These are phyloP conservation scores for Oxyria digyna DNA, from an alignment of 148 eudicot genomes.

Conservation along the genomic window DNA sequence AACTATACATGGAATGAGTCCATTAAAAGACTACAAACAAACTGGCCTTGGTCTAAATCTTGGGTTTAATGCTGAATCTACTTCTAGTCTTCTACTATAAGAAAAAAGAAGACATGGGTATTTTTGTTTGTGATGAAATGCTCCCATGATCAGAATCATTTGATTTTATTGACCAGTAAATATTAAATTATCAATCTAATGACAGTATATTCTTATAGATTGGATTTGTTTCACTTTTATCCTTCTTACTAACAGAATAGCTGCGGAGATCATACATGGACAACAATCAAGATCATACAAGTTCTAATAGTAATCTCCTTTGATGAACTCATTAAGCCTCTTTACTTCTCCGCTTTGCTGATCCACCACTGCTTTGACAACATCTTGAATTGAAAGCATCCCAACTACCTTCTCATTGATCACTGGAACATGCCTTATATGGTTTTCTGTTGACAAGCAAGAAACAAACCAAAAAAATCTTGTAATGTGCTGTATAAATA, in stretches of 20 bases:
- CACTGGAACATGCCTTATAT: constrained; percentile 76
- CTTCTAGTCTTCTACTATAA: too few species aligned
- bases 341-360: constrained; percentile 73
- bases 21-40: too few species aligned
- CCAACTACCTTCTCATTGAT: constrained; percentile 74
- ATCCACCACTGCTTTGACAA: constrained; percentile 68
- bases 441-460: constrained; percentile 42
- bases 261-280: background rate
- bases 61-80: too few species aligned
- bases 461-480: background rate
- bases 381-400: constrained; percentile 73
- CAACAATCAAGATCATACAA: too few species aligned
- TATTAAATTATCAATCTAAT: background rate
- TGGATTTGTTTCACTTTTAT: background rate
- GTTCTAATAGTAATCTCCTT: constrained; percentile 55
- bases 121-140: constrained; percentile 21
- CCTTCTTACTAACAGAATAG: too few species aligned
- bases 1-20: too few species aligned
- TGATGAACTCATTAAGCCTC: constrained; percentile 62
- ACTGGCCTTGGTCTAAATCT: too few species aligned
- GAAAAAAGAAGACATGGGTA: too few species aligned
- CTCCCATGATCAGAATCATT: constrained; percentile 5
- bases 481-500: background rate
- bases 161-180: background rate
- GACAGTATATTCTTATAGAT: constrained; percentile 1